Percentiles rank a stretch among this genome's conserved stretches.
These are phyloP conservation scores for Calonectria naviculata DNA, from an alignment of 2,329 filamentous ascomycete genomes.

Conservation along the genomic window DNA sequence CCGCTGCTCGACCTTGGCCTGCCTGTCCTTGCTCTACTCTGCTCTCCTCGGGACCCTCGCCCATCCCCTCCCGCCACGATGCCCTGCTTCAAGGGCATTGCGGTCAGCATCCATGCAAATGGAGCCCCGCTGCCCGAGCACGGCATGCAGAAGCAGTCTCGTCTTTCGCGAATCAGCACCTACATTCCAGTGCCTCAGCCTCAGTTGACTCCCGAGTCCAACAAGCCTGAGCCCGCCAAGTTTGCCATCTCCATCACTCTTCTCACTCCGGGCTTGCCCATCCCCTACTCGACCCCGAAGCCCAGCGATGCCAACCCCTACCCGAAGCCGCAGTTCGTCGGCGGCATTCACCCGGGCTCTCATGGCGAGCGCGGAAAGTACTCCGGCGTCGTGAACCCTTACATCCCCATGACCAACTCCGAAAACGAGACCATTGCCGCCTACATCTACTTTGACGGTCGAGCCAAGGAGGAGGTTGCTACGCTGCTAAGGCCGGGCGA, in stretches of 20 bases:
- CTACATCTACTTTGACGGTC: slow-evolving; percentile 98
- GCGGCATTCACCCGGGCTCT: slow-evolving; percentile 69
- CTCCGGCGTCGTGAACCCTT: slow-evolving; percentile 76
- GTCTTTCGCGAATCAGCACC: slow-evolving; percentile 91
- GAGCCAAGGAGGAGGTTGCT: slow-evolving; percentile 95
- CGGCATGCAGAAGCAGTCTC: slow-evolving; percentile 93
- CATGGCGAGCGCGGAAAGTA: slow-evolving; percentile 58
- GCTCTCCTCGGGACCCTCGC: slow-evolving; percentile 8
- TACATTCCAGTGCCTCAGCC: slow-evolving; percentile 97
- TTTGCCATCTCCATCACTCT: slow-evolving; percentile 99
- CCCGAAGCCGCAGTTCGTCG: slow-evolving; percentile 85
- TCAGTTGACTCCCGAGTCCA: slow-evolving; percentile 70
- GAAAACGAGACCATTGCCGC: slow-evolving; percentile 97
- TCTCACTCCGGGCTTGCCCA: slow-evolving; percentile 85
- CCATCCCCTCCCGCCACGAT: slow-evolving; percentile 54
- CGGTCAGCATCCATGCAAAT: slow-evolving; percentile 92
- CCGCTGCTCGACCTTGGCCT: slow-evolving; percentile 14
- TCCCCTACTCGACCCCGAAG: slow-evolving; percentile 93
- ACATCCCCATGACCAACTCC: slow-evolving; percentile 91
- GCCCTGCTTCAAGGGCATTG: slow-evolving; percentile 99
- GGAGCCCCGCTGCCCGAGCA: slow-evolving; percentile 88
- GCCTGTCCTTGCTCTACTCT: slow-evolving; percentile 10
- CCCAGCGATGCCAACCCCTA: slow-evolving; percentile 79
- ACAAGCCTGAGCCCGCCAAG: slow-evolving; percentile 90
- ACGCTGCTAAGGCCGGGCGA: slow-evolving; percentile 92